These are phyloP conservation scores for Euphorbia lathyris DNA, from an alignment of 345 rosid species.

Conservation along the genomic window DNA sequence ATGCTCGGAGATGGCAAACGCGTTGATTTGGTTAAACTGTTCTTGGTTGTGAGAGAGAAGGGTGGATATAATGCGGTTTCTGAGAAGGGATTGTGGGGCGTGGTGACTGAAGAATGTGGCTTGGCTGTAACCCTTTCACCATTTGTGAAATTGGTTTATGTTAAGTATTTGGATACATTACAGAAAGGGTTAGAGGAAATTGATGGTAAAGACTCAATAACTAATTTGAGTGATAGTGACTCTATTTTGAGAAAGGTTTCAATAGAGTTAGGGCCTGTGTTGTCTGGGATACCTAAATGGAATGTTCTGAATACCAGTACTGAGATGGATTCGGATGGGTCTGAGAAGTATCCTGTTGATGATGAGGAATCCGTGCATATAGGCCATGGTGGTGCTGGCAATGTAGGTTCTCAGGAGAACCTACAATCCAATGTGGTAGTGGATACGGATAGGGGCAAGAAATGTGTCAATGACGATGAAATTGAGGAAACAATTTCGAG, in stretches of 20 bases:
- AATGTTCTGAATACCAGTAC: conserved; percentile 17
- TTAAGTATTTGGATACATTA: conserved; percentile 45
- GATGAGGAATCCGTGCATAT: conserved; percentile 27
- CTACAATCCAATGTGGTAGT: conserved; percentile 13
- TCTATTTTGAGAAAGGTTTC: conserved; percentile 21
- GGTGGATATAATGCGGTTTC: conserved; percentile 50
- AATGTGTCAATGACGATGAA: conserved; percentile 6
- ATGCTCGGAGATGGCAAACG: conserved; percentile 50
- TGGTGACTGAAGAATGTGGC: conserved; percentile 50
- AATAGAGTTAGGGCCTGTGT: conserved; percentile 31
- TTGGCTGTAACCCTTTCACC: conserved; percentile 29
- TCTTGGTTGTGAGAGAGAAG: conserved; percentile 41
- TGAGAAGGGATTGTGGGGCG: conserved; percentile 40
- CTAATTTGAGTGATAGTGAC: conserved; percentile 13
- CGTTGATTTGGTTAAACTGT: conserved; percentile 52
- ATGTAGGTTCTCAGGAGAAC: conserved; percentile 9
- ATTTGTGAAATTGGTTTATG: conserved; percentile 44
- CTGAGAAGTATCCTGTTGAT: conserved; percentile 26
- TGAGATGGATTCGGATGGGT: conserved; percentile 22
- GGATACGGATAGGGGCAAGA: conserved; percentile 15
- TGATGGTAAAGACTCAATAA: neutral
- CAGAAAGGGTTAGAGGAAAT: conserved; percentile 41
- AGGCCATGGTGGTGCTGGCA: conserved; percentile 23
- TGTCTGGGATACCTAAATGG: conserved; percentile 17
- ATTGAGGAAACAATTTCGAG: conserved; percentile 18